Evolutionary conservation across 257 asterid genomes (phyloP).

Genomic region (Cruciata laevipes): DNA sequence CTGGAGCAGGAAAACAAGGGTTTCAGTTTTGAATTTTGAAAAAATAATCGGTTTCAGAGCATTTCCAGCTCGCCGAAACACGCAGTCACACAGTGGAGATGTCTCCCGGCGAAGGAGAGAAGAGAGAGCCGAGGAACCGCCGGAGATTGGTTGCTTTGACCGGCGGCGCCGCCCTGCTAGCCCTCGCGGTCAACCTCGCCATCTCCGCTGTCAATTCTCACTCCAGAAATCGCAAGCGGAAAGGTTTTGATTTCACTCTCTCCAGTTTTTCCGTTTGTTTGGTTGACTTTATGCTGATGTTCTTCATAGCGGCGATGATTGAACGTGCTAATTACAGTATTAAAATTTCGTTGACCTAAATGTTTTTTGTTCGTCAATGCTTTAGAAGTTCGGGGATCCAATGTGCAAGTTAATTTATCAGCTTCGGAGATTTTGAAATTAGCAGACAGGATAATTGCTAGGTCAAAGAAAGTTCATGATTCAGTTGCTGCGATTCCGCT

Average conservation of each 20-base stretch:
- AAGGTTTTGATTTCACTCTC: conserved; percentile 29
- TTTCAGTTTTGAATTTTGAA: background rate
- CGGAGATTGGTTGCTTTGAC: conserved; percentile 52
- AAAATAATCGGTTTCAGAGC: background rate
- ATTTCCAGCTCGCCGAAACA: background rate
- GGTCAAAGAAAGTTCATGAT: conserved; percentile 70
- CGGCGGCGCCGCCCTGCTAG: conserved; percentile 83
- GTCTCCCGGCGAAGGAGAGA: conserved; percentile 18
- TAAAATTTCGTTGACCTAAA: background rate
- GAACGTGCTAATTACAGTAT: background rate
- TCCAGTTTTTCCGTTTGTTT: background rate
- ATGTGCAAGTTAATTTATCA: conserved; percentile 48
- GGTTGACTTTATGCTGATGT: background rate
- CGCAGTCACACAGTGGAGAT: conserved; percentile 8
- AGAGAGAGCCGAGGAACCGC: conserved; percentile 31
- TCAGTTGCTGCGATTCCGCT: conserved; percentile 81
- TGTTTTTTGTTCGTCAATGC: background rate
- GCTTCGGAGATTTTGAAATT: conserved; percentile 67
- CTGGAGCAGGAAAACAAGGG: background rate
- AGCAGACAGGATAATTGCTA: conserved; percentile 61
- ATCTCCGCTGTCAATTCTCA: conserved; percentile 43
- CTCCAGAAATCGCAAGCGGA: conserved; percentile 51
- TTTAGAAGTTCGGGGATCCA: conserved; percentile 61
- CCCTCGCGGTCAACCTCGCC: conserved; percentile 72
- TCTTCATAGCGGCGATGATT: background rate